phyloP scores from a whole-genome alignment of 2,329 filamentous ascomycete species.

The Lachnellula willkommii region DNA sequence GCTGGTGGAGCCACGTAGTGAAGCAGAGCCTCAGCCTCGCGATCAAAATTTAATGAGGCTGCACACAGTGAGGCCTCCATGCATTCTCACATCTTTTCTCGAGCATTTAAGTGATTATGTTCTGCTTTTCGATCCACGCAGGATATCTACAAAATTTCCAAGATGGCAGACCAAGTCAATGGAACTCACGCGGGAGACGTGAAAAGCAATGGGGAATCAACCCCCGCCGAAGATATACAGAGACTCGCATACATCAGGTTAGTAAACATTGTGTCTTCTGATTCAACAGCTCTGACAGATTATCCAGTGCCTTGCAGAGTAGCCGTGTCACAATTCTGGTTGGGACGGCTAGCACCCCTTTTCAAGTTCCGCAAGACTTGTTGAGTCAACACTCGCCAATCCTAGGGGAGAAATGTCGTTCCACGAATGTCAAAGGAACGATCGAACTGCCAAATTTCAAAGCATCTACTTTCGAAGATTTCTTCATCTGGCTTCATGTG shows the following conservation, averaged over 20 bases:
- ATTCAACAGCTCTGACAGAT: background rate
- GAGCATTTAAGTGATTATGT: background rate
- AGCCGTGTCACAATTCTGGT: slow-evolving; percentile 6
- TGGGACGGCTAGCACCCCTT: background rate
- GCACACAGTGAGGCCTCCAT: background rate
- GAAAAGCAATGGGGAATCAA: background rate
- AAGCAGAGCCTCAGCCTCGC: background rate
- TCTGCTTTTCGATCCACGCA: background rate
- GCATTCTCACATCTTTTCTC: background rate
- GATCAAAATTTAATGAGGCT: background rate
- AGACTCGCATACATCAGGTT: background rate
- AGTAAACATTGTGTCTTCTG: background rate
- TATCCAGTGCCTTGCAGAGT: slow-evolving; percentile 5
- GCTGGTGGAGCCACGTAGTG: background rate
- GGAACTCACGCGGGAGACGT: background rate
- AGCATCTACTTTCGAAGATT: slow-evolving; percentile 8
- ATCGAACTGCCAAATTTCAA: slow-evolving; percentile 6
- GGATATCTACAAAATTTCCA: background rate
- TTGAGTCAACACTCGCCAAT: background rate
- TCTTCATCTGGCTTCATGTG: slow-evolving; percentile 9
- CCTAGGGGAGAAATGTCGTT: background rate
- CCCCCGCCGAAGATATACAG: background rate
- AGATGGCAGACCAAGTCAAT: background rate
- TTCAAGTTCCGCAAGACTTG: slow-evolving; percentile 4
- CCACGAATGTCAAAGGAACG: background rate